These are phyloP conservation scores for Candida adriatica DNA, from an alignment of 805 yeast genomes.

Conservation along the genomic window DNA sequence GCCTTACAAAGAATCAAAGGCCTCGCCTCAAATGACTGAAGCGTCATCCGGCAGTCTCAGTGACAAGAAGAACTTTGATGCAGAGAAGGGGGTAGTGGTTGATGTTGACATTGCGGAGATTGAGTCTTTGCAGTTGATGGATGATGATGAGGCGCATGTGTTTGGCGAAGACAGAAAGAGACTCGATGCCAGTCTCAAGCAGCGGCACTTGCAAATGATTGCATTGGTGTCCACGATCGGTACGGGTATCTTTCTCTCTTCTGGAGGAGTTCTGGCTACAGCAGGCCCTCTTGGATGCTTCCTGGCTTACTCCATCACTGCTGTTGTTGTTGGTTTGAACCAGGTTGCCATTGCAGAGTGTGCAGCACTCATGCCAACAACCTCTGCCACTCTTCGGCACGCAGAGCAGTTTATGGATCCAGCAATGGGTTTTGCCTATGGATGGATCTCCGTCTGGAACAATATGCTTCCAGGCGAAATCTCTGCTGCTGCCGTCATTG, in stretches of 20 bases:
- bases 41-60: too few relatives aligned
- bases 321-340: conserved; percentile 30
- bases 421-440: conserved; percentile 38
- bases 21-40: too few relatives aligned
- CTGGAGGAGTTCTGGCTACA: conserved; percentile 31
- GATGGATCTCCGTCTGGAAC: conserved; percentile 38
- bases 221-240: conserved; percentile 33
- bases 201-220: conserved; percentile 39
- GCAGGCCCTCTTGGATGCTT: conserved; percentile 30
- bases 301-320: conserved; percentile 28
- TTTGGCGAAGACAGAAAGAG: background rate
- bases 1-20: too few relatives aligned
- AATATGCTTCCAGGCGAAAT: conserved; percentile 36
- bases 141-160: background rate
- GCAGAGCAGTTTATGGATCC: conserved; percentile 34
- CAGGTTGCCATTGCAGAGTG: conserved; percentile 34
- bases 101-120: background rate
- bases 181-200: conserved; percentile 7
- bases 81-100: background rate
- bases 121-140: background rate
- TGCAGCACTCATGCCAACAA: conserved; percentile 31
- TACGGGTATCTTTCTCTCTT: conserved; percentile 23
- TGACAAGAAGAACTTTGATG: background rate
- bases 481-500: conserved; percentile 37
- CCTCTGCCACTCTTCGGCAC: conserved; percentile 30